Base-by-base conservation (phyloP, 441 rosid species). In the Pelargonium exstipulatum region DNA sequence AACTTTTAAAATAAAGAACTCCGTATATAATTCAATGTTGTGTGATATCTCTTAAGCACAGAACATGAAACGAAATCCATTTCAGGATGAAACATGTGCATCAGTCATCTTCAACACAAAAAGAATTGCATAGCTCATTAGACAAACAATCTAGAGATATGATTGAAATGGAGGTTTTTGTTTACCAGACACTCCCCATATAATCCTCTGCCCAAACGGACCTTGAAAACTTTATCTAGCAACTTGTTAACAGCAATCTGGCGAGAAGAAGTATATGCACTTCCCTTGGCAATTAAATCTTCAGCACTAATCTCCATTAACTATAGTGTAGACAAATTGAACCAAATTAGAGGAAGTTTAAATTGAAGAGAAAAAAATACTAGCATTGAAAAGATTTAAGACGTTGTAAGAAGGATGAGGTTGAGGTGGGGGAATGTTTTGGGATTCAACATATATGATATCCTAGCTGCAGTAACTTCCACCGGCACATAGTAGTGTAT, bases 131-230 rank as follows among this genome's bases (percentile, higher is more conserved):
- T 53, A 5, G 60, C 1, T 17, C 22, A 53, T 14, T 53, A 53
- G 60, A 32, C 51, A 20, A 43, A 40, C 43, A 48, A 43, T 13
- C 49, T 4, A 4, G n/a, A 17, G 42, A 69, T 2, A 49, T 63
- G 51, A 65, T 22, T 63, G 37, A 13, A 69, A 62, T 43, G 26
- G 62, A 14, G 24, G 66, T 49, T 58, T 73, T 12, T 45, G 26
- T 18, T 74, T 87, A 90, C 96, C 94, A 90, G 78, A 83, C 98
- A 93, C 67, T 89, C 92, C 78, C 97, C 97, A 80, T 89, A 90
- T 61, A 93, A 78, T 77, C 98, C 95, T 85, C 88, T 78, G 72
- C 97, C 97, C 70, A 93, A 62, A 57, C 71, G 75, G 69, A 89
- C 78, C 78, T 83, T 84, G 66, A 85, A 78, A 74, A 72, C 81